Evolutionary conservation across 805 yeast genomes (phyloP).

Genomic region (Vanderwaltozyma polyspora): DNA sequence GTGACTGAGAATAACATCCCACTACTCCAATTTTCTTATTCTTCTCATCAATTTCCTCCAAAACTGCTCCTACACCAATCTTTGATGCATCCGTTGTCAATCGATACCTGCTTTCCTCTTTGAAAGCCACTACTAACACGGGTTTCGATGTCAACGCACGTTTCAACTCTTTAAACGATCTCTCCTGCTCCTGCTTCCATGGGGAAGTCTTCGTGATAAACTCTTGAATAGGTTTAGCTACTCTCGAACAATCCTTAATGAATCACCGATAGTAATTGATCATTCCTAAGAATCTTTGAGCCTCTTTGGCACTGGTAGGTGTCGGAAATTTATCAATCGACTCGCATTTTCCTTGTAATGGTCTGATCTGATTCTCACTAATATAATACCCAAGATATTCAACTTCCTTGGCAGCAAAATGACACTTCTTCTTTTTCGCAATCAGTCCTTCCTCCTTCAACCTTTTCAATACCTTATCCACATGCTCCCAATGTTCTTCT

Average conservation of each 20-base stretch:
- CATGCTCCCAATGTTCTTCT: constrained; percentile 10
- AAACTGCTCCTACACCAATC: constrained; percentile 10
- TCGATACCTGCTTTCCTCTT: neutral
- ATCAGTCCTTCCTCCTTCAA: constrained; percentile 4
- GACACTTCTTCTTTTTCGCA: constrained; percentile 9
- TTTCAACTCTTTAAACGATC: constrained; percentile 2
- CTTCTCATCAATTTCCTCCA: constrained; percentile 6
- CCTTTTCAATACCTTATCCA: constrained; percentile 5
- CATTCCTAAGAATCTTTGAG: constrained; percentile 11
- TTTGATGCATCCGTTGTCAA: constrained; percentile 9
- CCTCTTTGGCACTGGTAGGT: constrained; percentile 5
- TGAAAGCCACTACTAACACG: constrained; percentile 4
- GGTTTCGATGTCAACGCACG: constrained; percentile 1
- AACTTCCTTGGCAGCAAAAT: constrained; percentile 3
- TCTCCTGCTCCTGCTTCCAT: constrained; percentile 3
- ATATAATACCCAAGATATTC: constrained; percentile 9
- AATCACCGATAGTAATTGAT: constrained; percentile 10
- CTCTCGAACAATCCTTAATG: constrained; percentile 7
- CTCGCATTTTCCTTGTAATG: constrained; percentile 7
- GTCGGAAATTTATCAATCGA: constrained; percentile 8
- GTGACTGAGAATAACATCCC: constrained; percentile 25
- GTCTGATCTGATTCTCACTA: constrained; percentile 4
- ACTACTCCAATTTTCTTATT: constrained; percentile 6
- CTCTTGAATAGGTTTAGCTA: constrained; percentile 5
- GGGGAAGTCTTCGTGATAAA: neutral